A percentile compares a stretch with the other conserved stretches of the same genome.
phyloP scores from a whole-genome alignment of 2,329 filamentous ascomycete genomes.

The Cordyceps cicadae region DNA sequence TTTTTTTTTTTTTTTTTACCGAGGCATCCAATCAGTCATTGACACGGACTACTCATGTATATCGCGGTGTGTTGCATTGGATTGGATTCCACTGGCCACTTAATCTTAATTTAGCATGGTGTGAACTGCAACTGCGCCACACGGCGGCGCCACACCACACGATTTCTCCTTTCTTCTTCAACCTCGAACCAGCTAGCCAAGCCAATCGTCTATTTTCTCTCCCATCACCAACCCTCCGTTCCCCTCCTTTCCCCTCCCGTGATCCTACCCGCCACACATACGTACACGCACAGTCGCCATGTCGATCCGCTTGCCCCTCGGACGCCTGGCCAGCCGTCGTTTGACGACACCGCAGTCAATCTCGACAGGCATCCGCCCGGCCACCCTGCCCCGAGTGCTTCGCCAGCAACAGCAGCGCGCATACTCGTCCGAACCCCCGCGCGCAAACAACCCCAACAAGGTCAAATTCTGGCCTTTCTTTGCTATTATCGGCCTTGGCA shows the following conservation, averaged over 20 bases:
- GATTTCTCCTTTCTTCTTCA: neutral
- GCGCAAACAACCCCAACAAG: slow-evolving; percentile 24
- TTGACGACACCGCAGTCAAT: slow-evolving; percentile 10
- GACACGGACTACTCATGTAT: too few species aligned
- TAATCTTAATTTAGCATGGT: neutral
- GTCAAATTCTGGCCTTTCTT: slow-evolving; percentile 55
- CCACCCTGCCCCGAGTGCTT: slow-evolving; percentile 12
- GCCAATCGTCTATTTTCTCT: neutral
- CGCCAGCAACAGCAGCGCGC: slow-evolving; percentile 20
- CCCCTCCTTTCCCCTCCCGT: neutral
- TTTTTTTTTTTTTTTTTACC: too few species aligned
- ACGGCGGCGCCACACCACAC: neutral
- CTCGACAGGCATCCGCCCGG: slow-evolving; percentile 10
- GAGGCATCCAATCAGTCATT: too few species aligned
- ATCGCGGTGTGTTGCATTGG: neutral
- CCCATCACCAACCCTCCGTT: neutral
- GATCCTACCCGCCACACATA: neutral
- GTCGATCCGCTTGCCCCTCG: slow-evolving; percentile 25
- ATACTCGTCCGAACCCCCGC: slow-evolving; percentile 35
- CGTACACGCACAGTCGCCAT: slow-evolving; percentile 16
- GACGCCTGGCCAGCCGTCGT: slow-evolving; percentile 19
- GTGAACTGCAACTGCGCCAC: neutral
- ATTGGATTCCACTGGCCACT: too few species aligned
- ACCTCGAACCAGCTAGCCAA: too few species aligned
- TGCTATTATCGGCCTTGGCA: slow-evolving; percentile 38